Percentiles rank a stretch among this genome's conserved stretches.
Conservation (phyloP, 495 filamentous ascomycete genomes). For the Podospora australis region DNA sequence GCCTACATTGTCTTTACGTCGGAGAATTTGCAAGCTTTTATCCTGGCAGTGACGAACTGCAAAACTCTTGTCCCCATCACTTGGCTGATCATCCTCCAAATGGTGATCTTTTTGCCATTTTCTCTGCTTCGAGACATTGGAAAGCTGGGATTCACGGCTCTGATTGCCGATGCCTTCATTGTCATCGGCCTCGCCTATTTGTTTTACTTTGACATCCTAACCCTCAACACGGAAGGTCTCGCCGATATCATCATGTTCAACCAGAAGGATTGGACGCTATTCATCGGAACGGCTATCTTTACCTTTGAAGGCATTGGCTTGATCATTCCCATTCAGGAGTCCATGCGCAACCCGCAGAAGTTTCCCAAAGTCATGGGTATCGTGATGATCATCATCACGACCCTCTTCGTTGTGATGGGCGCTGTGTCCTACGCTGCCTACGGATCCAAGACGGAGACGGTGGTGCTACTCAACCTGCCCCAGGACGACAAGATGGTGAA, state of each 20-base stretch:
- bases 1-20: constrained; percentile 99
- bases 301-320: constrained; percentile 96
- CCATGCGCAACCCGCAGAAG: constrained; percentile 82
- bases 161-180: constrained; percentile 92
- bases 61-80: constrained; percentile 74
- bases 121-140: constrained; percentile 92
- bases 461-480: constrained; percentile 90
- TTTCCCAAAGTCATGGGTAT: constrained; percentile 79
- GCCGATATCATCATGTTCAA: constrained; percentile 87
- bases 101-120: constrained; percentile 87
- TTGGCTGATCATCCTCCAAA: constrained; percentile 84
- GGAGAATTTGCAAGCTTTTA: constrained; percentile 91
- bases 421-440: constrained; percentile 94
- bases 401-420: constrained; percentile 85
- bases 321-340: constrained; percentile 98
- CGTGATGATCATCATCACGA: constrained; percentile 90
- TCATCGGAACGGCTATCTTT: constrained; percentile 98
- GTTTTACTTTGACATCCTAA: constrained; percentile 89
- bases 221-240: constrained; percentile 70
- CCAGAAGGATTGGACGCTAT: constrained; percentile 81
- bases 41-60: constrained; percentile 76
- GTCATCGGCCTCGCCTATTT: constrained; percentile 86
- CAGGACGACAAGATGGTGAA: constrained; percentile 97
- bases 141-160: constrained; percentile 83
- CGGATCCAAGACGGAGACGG: constrained; percentile 89